Conservation (phyloP, 2,329 filamentous ascomycete species). For the Monilinia aucupariae region DNA sequence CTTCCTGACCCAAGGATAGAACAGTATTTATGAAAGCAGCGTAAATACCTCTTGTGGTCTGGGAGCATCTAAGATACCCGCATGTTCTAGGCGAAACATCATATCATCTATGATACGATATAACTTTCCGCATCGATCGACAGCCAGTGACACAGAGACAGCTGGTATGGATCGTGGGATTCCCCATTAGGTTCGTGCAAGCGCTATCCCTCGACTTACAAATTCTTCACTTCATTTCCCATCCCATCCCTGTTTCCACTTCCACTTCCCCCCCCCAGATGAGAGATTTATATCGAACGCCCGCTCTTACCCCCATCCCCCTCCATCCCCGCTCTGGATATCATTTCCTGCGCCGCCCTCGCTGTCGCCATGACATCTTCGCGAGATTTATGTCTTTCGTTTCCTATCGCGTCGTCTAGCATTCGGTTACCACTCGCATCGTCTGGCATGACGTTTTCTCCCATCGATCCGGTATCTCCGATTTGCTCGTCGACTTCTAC, state of each 20-base stretch:
- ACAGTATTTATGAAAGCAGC: background rate
- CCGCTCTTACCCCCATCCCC: too few species aligned
- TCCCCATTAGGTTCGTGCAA: background rate
- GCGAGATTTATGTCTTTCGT: background rate
- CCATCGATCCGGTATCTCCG: background rate
- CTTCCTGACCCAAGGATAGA: background rate
- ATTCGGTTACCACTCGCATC: background rate
- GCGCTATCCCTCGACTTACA: background rate
- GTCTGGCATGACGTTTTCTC: slow-evolving; percentile 6
- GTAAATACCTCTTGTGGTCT: background rate
- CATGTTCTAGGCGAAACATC: background rate
- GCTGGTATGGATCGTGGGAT: background rate
- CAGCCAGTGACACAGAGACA: background rate
- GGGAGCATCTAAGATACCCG: background rate
- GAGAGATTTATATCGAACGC: background rate
- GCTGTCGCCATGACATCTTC: slow-evolving; percentile 10
- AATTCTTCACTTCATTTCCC: background rate
- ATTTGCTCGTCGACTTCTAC: slow-evolving; percentile 17
- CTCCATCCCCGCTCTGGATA: background rate
- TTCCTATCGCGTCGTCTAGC: background rate
- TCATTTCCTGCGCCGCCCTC: slow-evolving; percentile 7
- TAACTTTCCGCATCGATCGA: background rate
- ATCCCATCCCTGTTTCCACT: background rate
- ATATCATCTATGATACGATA: background rate
- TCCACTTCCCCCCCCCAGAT: background rate